A percentile compares a stretch with the other conserved stretches of the same genome.
Conservation (phyloP, 2,329 filamentous ascomycete genomes). For the Helotiales sp. region DNA sequence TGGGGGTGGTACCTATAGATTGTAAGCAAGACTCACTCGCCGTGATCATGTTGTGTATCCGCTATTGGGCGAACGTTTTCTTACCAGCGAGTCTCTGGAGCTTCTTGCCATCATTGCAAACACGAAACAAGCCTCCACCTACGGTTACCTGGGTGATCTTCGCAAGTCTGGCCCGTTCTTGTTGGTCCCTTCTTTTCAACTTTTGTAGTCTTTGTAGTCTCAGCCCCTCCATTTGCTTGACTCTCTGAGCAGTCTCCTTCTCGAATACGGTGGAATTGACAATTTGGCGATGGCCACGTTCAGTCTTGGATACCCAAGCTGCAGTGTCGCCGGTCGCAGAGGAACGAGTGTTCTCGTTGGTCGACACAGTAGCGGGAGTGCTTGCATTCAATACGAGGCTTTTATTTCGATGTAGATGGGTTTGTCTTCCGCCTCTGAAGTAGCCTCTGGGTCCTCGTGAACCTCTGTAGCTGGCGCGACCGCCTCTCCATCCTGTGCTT, state of each 20-base stretch:
- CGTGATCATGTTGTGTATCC: conserved; percentile 17
- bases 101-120: conserved; percentile 81
- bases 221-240: conserved; percentile 74
- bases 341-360: conserved; percentile 19
- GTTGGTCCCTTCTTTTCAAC: conserved; percentile 56
- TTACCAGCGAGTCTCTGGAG: conserved; percentile 75
- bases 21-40: conserved; percentile 39
- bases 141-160: conserved; percentile 47
- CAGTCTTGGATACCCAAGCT: conserved; percentile 73
- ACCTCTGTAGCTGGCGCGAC: conserved; percentile 36
- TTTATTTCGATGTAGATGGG: conserved; percentile 56
- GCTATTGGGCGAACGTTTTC: conserved; percentile 15
- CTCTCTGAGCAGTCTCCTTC: conserved; percentile 70
- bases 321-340: conserved; percentile 31
- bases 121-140: conserved; percentile 74
- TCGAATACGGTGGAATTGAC: conserved; percentile 83
- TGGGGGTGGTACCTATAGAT: conserved; percentile 69
- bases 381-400: conserved; percentile 68
- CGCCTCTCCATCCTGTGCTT: conserved; percentile 37
- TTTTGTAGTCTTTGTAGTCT: conserved; percentile 63
- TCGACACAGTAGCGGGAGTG: conserved; percentile 11
- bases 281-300: conserved; percentile 74
- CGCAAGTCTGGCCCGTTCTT: conserved; percentile 63
- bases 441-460: conserved; percentile 27
- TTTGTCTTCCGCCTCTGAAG: conserved; percentile 46